Evolutionary conservation across 2,329 filamentous ascomycete genomes (phyloP), one percentile per base, ranked within the genome.

Genomic region (Berkeleyomyces basicola): DNA sequence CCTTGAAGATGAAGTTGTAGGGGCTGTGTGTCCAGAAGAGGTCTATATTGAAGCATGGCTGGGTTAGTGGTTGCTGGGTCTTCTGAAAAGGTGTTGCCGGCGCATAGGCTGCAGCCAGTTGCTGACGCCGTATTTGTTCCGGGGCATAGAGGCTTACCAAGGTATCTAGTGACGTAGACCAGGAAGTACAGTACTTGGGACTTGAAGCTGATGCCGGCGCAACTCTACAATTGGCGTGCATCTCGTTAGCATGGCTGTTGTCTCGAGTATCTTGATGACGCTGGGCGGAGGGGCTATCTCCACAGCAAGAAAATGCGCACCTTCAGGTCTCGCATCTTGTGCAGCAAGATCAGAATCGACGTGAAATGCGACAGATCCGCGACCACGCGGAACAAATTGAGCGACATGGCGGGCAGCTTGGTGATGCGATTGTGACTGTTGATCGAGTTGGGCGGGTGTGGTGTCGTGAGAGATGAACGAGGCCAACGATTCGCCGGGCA

Each of bases 201-300:
- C 74, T 99, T 99, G 82, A 99, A 97, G 14, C 93, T 99, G 75
- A 99, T 92, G 69, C 93, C 93, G 49, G 92, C 86, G 73, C 91
- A 96, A 79, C 91, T 96, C 92, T 96, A 39, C 23, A 58, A 68
- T 66, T 23, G 40, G 31, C 9, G 37, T 7, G 10, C 11, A n/a
- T 9, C n/a, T 51, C 40, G 61, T 62, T 23, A 62, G 33, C 31
- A 2, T 36, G 51, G 6, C 33, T 9, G 36, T 37, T 39, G 51
- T 39, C 51, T 55, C 3, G n/a, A 10, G 9, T 14, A 55, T 37
- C 3, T 55, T 5, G 3, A 2, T 36, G 39, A 31, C n/a, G 31
- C 2, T 31, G 14, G 14, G 14, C 31, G n/a, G 7, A 33, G 37
- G 44, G 1, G 59, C 33, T 4, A 40, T 51, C 16, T 31, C 40